phyloP scores from a whole-genome alignment of 768 basidiomycete species.

The Russula foetens region DNA sequence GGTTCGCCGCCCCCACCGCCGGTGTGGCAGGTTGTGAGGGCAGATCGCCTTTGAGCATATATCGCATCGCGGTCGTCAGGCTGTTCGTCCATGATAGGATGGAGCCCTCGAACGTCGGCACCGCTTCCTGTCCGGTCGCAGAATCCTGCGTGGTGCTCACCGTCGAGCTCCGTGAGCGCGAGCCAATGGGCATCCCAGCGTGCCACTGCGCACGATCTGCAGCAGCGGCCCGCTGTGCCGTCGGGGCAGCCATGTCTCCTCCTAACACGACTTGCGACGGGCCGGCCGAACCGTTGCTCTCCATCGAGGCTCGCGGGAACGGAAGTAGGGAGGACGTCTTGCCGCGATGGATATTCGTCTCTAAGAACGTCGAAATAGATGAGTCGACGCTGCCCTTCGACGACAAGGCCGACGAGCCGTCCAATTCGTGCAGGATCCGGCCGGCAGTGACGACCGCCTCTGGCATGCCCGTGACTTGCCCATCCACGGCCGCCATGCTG shows the following conservation, averaged over 20 bases:
- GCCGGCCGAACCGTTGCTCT: constrained; percentile 34
- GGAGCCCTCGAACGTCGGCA: not conserved
- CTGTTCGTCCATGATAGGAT: constrained; percentile 45
- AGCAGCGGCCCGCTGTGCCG: not conserved
- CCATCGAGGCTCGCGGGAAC: constrained; percentile 30
- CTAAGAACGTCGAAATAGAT: constrained; percentile 26
- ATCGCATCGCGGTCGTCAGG: constrained; percentile 51
- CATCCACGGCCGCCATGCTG: constrained; percentile 42
- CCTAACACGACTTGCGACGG: constrained; percentile 7
- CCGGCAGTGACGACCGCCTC: constrained; percentile 34
- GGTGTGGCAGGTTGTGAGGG: constrained; percentile 27
- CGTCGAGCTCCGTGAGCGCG: constrained; percentile 10
- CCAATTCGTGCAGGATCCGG: constrained; percentile 40
- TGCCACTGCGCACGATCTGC: not conserved
- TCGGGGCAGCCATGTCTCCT: not conserved
- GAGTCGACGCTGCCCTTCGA: constrained; percentile 21
- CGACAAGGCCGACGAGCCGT: constrained; percentile 25
- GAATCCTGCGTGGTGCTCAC: constrained; percentile 6
- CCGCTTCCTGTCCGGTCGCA: not conserved
- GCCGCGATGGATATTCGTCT: constrained; percentile 31
- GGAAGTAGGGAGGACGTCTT: constrained; percentile 37
- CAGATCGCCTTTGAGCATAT: constrained; percentile 38
- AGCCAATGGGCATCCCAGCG: not conserved
- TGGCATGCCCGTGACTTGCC: constrained; percentile 34
- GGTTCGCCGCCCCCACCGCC: constrained; percentile 29